Conservation (phyloP, 305 asterid species). For the Fraxinus platypoda region DNA sequence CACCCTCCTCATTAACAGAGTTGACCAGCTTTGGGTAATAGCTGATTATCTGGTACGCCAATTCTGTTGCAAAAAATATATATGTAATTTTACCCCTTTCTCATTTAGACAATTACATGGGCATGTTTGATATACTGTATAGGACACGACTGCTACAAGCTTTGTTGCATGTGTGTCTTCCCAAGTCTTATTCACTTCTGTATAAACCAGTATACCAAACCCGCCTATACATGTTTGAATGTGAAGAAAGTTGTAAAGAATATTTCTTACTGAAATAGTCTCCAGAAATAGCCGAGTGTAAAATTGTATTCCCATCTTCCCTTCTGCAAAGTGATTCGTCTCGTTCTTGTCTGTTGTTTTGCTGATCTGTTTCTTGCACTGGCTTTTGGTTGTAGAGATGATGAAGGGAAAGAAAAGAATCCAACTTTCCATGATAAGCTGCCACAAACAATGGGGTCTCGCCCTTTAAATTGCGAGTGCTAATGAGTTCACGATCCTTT, state of each 20-base stretch:
- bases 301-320: constrained; percentile 43
- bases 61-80: constrained; percentile 24
- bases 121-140: background rate
- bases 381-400: background rate
- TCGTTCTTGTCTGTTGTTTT: background rate
- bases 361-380: background rate
- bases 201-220: background rate
- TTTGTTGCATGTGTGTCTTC: background rate
- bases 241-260: background rate
- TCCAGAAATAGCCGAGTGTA: constrained; percentile 46
- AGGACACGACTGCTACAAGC: background rate
- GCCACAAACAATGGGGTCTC: constrained; percentile 52
- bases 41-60: constrained; percentile 37
- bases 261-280: constrained; percentile 42
- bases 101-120: background rate
- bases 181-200: background rate
- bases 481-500: constrained; percentile 5
- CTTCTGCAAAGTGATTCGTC: constrained; percentile 32
- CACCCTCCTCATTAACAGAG: constrained; percentile 37
- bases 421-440: constrained; percentile 33
- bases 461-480: constrained; percentile 25
- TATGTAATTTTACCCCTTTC: background rate
- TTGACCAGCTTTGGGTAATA: constrained; percentile 23
- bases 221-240: background rate
- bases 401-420: constrained; percentile 31